phyloP scores from a whole-genome alignment of 2,329 filamentous ascomycete species.

The Balansia obtecta region DNA sequence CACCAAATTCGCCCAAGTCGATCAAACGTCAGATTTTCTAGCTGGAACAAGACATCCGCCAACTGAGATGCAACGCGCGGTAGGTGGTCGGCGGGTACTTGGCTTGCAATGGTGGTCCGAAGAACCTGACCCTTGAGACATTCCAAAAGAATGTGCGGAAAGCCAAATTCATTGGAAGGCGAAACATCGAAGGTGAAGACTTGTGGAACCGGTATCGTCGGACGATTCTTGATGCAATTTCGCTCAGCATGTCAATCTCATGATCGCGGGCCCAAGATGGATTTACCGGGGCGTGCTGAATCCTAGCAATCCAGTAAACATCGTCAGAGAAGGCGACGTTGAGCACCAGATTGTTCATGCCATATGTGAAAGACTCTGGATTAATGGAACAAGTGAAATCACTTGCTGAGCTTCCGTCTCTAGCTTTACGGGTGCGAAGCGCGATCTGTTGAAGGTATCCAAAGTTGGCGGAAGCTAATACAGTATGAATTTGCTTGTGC shows the following conservation, averaged over 20 bases:
- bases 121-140: slow-evolving; percentile 4
- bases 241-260: slow-evolving; percentile 7
- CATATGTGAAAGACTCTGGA: slow-evolving; percentile 9
- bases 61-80: neutral
- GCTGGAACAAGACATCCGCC: slow-evolving; percentile 6
- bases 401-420: neutral
- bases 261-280: slow-evolving; percentile 1
- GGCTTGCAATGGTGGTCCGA: slow-evolving; percentile 1
- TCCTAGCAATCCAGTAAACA: slow-evolving; percentile 6
- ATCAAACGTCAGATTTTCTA: slow-evolving; percentile 6
- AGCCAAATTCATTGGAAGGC: slow-evolving; percentile 5
- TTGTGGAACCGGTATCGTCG: slow-evolving; percentile 5
- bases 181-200: slow-evolving; percentile 3
- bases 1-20: slow-evolving; percentile 6
- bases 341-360: slow-evolving; percentile 6
- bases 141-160: slow-evolving; percentile 7
- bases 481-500: slow-evolving; percentile 4
- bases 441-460: slow-evolving; percentile 2
- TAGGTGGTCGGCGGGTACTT: neutral
- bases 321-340: slow-evolving; percentile 5
- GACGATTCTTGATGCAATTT: slow-evolving; percentile 5
- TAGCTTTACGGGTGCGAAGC: slow-evolving; percentile 4
- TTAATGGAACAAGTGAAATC: slow-evolving; percentile 2
- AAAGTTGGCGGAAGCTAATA: slow-evolving; percentile 3
- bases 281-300: slow-evolving; percentile 2